Evolutionary conservation across 2,329 filamentous ascomycete species (phyloP).

Genomic region (Colletotrichum tamarilloi): DNA sequence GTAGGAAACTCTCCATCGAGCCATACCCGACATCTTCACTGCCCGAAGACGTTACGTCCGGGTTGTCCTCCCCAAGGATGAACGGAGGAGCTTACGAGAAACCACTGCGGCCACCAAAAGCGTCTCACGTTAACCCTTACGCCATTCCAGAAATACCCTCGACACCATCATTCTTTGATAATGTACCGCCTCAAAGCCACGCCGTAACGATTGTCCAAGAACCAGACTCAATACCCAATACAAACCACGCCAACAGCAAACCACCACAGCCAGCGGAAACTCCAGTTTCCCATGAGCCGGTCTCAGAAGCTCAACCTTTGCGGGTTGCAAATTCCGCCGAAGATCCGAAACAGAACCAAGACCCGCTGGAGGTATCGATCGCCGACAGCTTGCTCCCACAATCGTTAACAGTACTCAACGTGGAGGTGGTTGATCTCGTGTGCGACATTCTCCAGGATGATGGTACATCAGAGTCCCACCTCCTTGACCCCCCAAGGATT

Average conservation of each 20-base stretch:
- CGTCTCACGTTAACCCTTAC: conserved; percentile 39
- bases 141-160: conserved; percentile 49
- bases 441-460: conserved; percentile 71
- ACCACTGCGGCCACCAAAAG: conserved; percentile 45
- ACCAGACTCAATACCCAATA: conserved; percentile 17
- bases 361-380: conserved; percentile 39
- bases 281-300: background rate
- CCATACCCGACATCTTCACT: conserved; percentile 40
- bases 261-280: background rate
- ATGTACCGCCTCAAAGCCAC: conserved; percentile 43
- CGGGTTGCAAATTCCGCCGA: background rate
- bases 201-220: conserved; percentile 24
- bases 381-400: conserved; percentile 62
- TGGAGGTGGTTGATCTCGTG: conserved; percentile 68
- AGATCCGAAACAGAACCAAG: conserved; percentile 21
- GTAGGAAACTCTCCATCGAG: conserved; percentile 45
- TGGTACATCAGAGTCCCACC: conserved; percentile 60
- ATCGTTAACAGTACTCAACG: conserved; percentile 63
- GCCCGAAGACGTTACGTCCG: conserved; percentile 44
- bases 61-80: conserved; percentile 44
- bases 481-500: conserved; percentile 50
- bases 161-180: conserved; percentile 52
- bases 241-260: background rate
- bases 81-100: conserved; percentile 49
- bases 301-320: background rate